These are phyloP conservation scores for Metarhizium humberi DNA, from an alignment of 2,329 filamentous ascomycete species.

Conservation along the genomic window DNA sequence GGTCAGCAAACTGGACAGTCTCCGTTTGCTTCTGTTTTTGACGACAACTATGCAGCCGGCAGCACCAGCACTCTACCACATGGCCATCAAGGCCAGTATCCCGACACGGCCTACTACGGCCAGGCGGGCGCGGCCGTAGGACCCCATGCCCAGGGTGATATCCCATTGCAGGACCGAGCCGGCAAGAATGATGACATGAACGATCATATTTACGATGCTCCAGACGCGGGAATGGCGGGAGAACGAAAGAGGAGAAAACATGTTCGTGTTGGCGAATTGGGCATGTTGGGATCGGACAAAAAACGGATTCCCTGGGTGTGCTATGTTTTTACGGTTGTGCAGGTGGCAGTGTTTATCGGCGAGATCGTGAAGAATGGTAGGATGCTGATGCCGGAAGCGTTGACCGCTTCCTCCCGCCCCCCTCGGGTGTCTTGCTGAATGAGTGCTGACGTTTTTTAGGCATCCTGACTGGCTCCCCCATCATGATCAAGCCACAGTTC, in stretches of 20 bases:
- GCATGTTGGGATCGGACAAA: slow-evolving; percentile 47
- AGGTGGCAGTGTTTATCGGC: slow-evolving; percentile 78
- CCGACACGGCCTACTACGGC: slow-evolving; percentile 51
- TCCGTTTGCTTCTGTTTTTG: slow-evolving; percentile 58
- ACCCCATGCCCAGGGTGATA: slow-evolving; percentile 39
- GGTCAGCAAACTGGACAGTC: slow-evolving; percentile 29
- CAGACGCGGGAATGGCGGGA: slow-evolving; percentile 20
- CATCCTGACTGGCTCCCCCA: slow-evolving; percentile 67
- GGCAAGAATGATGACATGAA: slow-evolving; percentile 33
- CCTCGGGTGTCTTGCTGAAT: no score
- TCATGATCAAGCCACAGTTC: slow-evolving; percentile 73
- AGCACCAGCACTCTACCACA: slow-evolving; percentile 29
- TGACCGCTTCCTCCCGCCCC: neutral
- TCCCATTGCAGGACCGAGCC: slow-evolving; percentile 44
- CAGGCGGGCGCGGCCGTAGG: slow-evolving; percentile 23
- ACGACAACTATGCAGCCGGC: slow-evolving; percentile 55
- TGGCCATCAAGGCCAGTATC: slow-evolving; percentile 22
- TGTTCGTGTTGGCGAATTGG: slow-evolving; percentile 48
- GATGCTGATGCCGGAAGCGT: slow-evolving; percentile 15
- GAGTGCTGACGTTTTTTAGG: slow-evolving; percentile 32
- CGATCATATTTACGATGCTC: slow-evolving; percentile 55
- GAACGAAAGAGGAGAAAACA: slow-evolving; percentile 27
- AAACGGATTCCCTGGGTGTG: slow-evolving; percentile 68
- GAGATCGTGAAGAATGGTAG: slow-evolving; percentile 79
- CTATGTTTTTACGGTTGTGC: slow-evolving; percentile 67